phyloP scores from a whole-genome alignment of 768 basidiomycete species.

The Leccinum barrowsii region DNA sequence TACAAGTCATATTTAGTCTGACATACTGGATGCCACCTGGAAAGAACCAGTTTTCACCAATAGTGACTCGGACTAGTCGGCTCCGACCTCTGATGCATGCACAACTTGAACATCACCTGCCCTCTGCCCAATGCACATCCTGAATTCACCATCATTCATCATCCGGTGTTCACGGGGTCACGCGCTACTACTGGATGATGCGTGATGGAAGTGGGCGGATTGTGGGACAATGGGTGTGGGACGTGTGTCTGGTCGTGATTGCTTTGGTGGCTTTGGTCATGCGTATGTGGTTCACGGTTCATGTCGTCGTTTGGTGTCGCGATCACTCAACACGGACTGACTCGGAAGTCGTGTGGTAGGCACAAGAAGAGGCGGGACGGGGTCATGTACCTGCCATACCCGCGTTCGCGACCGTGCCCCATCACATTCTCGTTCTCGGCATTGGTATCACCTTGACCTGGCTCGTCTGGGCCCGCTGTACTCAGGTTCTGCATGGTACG shows the following conservation, averaged over 20 bases:
- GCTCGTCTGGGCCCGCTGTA: not conserved
- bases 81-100: constrained; percentile 28
- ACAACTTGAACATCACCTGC: constrained; percentile 18
- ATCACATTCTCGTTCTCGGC: not conserved
- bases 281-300: not conserved
- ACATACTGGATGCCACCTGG: too few relatives aligned
- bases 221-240: constrained; percentile 14
- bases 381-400: not conserved
- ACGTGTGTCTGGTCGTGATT: constrained; percentile 31
- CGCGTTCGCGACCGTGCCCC: not conserved
- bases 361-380: not conserved
- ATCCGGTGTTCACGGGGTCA: constrained; percentile 50
- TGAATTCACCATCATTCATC: constrained; percentile 48
- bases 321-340: not conserved
- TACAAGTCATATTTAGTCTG: too few relatives aligned
- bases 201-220: constrained; percentile 39
- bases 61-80: too few relatives aligned
- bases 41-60: too few relatives aligned
- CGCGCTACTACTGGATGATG: constrained; percentile 43
- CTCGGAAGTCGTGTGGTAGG: not conserved
- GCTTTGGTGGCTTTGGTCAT: not conserved
- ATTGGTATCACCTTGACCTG: not conserved
- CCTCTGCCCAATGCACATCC: constrained; percentile 43
- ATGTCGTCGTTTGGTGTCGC: not conserved
- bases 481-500: not conserved